Evolutionary conservation across 352 stramenopile species (phyloP).

Genomic region (Aphanomyces cochlioides): DNA sequence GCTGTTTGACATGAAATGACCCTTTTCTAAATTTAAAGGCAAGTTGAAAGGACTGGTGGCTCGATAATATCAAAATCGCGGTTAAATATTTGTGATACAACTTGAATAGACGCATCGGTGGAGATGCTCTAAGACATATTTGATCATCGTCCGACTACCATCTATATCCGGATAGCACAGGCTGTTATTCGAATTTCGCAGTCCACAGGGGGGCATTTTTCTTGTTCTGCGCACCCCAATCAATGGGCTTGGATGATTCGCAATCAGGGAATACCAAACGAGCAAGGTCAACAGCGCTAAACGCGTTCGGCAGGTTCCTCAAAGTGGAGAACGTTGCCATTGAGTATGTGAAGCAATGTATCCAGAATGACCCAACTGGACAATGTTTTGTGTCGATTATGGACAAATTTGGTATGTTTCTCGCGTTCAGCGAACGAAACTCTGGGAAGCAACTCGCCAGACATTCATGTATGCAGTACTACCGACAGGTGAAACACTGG

Average conservation of each 20-base stretch:
- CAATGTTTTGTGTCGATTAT: slow-evolving; percentile 29
- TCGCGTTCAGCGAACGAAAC: slow-evolving; percentile 33
- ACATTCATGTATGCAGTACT: slow-evolving; percentile 23
- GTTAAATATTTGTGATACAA: too few species aligned
- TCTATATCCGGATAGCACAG: too few species aligned
- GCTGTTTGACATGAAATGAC: too few species aligned
- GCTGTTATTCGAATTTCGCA: too few species aligned
- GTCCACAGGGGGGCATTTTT: too few species aligned
- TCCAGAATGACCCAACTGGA: slow-evolving; percentile 21
- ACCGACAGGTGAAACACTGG: slow-evolving; percentile 14
- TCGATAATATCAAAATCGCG: too few species aligned
- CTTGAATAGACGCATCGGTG: too few species aligned
- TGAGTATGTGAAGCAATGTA: background rate
- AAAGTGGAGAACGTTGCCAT: slow-evolving; percentile 25
- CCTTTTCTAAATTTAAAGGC: too few species aligned
- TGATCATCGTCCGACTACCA: too few species aligned
- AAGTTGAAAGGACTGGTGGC: too few species aligned
- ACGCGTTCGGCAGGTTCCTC: slow-evolving; percentile 31
- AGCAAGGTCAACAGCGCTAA: slow-evolving; percentile 24
- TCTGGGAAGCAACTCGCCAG: slow-evolving; percentile 31
- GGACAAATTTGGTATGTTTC: slow-evolving; percentile 36
- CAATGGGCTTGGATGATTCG: slow-evolving; percentile 33
- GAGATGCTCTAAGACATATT: too few species aligned
- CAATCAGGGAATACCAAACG: slow-evolving; percentile 34
- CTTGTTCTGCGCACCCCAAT: slow-evolving; percentile 13